Evolutionary conservation across 768 basidiomycete genomes (phyloP).

Genomic region (Termitomyces bulborhizus): DNA sequence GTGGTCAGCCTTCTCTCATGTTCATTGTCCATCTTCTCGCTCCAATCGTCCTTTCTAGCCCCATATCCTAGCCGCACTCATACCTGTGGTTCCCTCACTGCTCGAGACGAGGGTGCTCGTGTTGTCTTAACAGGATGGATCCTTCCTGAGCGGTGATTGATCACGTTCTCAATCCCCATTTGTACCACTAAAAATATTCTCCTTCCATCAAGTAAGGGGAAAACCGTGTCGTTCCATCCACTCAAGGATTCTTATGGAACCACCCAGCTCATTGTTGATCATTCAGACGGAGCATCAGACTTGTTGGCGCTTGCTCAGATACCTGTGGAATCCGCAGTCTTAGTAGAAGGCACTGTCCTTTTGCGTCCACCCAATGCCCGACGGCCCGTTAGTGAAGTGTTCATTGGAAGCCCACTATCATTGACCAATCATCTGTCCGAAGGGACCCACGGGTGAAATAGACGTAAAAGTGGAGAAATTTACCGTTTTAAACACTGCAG

Average conservation of each 20-base stretch:
- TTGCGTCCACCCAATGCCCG: constrained; percentile 56
- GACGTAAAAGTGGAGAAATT: constrained; percentile 72
- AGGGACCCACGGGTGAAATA: constrained; percentile 67
- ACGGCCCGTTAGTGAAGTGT: constrained; percentile 44
- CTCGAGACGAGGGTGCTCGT: constrained; percentile 41
- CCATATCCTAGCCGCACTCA: constrained; percentile 62
- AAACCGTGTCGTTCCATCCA: constrained; percentile 76
- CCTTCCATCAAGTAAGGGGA: constrained; percentile 54
- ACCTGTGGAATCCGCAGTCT: constrained; percentile 73
- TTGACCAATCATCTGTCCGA: constrained; percentile 9
- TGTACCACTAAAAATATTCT: constrained; percentile 24
- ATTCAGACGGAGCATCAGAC: constrained; percentile 28
- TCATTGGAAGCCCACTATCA: constrained; percentile 12
- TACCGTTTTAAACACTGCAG: constrained; percentile 77
- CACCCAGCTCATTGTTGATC: constrained; percentile 71
- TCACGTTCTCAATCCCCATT: constrained; percentile 24
- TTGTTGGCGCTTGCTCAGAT: constrained; percentile 45
- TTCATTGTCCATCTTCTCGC: constrained; percentile 8
- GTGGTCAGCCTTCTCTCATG: constrained; percentile 26
- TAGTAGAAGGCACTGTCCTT: constrained; percentile 69
- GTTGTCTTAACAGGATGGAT: constrained; percentile 83
- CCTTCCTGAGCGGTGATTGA: constrained; percentile 69
- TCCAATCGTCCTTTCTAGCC: constrained; percentile 29
- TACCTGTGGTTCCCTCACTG: constrained; percentile 51
- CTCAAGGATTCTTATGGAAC: constrained; percentile 75